Base-by-base conservation (phyloP, 2,329 filamentous ascomycete species). In the Penicillium sp. region DNA sequence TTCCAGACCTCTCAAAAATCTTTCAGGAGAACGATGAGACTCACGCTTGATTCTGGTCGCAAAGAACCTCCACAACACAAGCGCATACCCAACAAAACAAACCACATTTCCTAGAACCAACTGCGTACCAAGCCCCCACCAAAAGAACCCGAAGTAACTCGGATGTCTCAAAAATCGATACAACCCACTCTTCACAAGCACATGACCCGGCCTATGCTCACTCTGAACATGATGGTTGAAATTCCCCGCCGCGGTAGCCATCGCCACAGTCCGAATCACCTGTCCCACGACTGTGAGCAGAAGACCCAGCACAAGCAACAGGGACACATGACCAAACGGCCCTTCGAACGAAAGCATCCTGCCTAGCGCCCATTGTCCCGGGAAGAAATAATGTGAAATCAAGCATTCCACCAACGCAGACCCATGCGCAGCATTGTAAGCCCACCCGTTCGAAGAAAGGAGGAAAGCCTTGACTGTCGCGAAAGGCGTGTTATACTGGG, bases 61-160 rank as follows among this genome's bases (percentile, higher is more conserved):
- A 69, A 99, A 99, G 71, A 99, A 99, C 54, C 76, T 80, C 90
- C 90, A 96, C 61, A 99, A 72, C 15, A 95, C 87, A 7, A 81
- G 70, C 0, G 83, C 74, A 76, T 95, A 97, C 2, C 74, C 88
- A 6, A 86, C 61, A 52, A 95, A 84, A 69, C 90, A 95, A 2
- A 95, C 60, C 8, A 82, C 74, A 73, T 99, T 99, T 16, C 93
- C 93, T 58, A 96, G 79, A 49, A 95, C 84, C 41, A 97, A 68
- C 78, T 99, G 94, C 12, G 92, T 96, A 5, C 94, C 94, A n/a
- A 97, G 67, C 0, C 89, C 90, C 93, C 93, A 99, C 85, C 91
- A 97, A 74, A 96, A 99, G 77, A 96, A 99, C 3, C 93, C 94
- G 76, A 97, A 96, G 74, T 99, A 99, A 53, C 88, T 88, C 12